Percentiles rank a stretch among this genome's conserved stretches.
Evolutionary conservation across 2,329 filamentous ascomycete genomes (phyloP).

Genomic region (Didymella glomerata): DNA sequence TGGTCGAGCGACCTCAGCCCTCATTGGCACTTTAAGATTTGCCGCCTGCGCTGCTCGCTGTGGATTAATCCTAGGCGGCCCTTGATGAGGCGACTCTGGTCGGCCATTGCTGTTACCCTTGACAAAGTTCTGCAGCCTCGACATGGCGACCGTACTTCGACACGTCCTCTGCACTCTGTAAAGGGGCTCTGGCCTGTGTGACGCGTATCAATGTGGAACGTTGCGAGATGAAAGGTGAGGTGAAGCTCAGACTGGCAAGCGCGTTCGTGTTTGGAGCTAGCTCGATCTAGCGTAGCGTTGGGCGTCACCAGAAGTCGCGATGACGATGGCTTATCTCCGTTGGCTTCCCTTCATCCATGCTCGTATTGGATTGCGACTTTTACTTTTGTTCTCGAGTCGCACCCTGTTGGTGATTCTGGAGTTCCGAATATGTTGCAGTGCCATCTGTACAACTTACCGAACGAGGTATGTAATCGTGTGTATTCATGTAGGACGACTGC

Average conservation of each 20-base stretch:
- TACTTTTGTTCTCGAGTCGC: neutral
- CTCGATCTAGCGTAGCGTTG: slow-evolving; percentile 13
- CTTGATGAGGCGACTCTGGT: slow-evolving; percentile 11
- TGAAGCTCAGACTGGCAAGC: slow-evolving; percentile 39
- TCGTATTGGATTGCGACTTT: neutral
- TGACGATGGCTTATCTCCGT: slow-evolving; percentile 46
- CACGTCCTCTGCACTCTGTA: neutral
- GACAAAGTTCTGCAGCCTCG: slow-evolving; percentile 36
- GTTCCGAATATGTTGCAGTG: slow-evolving; percentile 36
- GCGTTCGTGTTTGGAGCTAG: slow-evolving; percentile 34
- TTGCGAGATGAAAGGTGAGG: slow-evolving; percentile 26
- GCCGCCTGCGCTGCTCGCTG: slow-evolving; percentile 31
- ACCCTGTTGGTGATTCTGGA: neutral
- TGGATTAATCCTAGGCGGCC: slow-evolving; percentile 14
- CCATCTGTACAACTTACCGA: slow-evolving; percentile 49
- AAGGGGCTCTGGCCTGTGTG: neutral
- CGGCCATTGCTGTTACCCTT: slow-evolving; percentile 17
- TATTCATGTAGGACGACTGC: slow-evolving; percentile 8
- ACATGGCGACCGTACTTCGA: neutral
- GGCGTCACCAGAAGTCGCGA: slow-evolving; percentile 21
- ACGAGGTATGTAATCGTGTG: slow-evolving; percentile 40
- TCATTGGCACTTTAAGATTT: slow-evolving; percentile 33
- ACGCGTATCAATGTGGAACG: slow-evolving; percentile 20
- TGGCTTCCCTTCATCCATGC: slow-evolving; percentile 30
- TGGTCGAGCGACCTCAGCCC: slow-evolving; percentile 23